A percentile compares a stretch with the other conserved stretches of the same genome.
phyloP scores from a whole-genome alignment of 208 protist genomes.

The Crithidia expoeki region DNA sequence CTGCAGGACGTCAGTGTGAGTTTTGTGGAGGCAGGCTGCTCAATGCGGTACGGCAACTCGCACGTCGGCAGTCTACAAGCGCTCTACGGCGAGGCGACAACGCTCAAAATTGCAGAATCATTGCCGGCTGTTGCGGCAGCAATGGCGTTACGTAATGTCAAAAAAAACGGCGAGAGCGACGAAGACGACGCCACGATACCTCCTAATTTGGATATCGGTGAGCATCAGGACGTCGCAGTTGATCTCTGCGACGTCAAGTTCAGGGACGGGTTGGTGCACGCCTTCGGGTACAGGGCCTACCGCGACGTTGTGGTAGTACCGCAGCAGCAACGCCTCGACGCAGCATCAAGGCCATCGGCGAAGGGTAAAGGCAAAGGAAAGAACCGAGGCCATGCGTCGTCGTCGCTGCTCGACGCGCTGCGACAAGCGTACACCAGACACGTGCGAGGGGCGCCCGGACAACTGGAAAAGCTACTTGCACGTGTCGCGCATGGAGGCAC shows the following conservation, averaged over 20 bases:
- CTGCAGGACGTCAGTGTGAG: conserved; percentile 17
- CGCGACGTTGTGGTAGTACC: conserved; percentile 3
- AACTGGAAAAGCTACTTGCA: conserved; percentile 42
- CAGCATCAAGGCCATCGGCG: not conserved
- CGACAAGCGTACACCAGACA: conserved; percentile 2
- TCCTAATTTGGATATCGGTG: not conserved
- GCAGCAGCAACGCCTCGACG: conserved; percentile 4
- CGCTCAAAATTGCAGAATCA: conserved; percentile 11
- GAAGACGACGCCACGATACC: not conserved
- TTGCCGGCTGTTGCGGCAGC: not conserved
- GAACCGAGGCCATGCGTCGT: conserved; percentile 8
- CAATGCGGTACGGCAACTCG: conserved; percentile 25
- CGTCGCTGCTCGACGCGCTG: conserved; percentile 3
- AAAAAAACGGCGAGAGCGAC: not conserved
- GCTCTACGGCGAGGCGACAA: conserved; percentile 5
- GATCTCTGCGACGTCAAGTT: conserved; percentile 5
- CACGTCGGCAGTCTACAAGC: conserved; percentile 11
- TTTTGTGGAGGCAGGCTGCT: conserved; percentile 25
- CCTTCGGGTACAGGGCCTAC: conserved; percentile 40
- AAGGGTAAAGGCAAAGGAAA: conserved; percentile 44
- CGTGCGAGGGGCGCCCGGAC: conserved; percentile 22
- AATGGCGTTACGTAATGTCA: not conserved
- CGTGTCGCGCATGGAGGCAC: conserved; percentile 38
- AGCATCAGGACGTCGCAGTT: not conserved
- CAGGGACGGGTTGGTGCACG: conserved; percentile 24